Conservation (phyloP, 2,329 filamentous ascomycete species). For the Karstenula rhodostoma region DNA sequence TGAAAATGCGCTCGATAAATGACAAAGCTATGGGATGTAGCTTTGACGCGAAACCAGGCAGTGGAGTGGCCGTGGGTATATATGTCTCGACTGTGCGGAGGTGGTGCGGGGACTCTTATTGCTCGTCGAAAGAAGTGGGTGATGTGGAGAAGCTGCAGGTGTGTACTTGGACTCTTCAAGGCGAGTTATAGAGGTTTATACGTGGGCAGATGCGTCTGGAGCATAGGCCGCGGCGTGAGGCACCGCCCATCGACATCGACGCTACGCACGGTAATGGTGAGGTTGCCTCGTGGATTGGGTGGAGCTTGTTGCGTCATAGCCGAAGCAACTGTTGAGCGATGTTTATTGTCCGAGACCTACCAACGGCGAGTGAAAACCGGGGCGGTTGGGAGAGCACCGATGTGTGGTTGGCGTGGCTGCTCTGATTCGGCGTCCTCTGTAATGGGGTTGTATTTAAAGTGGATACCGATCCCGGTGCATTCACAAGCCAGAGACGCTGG, state of each 20-base stretch:
- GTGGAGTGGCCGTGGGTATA: neutral
- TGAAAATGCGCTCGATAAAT: neutral
- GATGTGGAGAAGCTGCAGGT: slow-evolving; percentile 35
- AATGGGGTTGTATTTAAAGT: slow-evolving; percentile 32
- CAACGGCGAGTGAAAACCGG: neutral
- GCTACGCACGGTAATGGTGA: slow-evolving; percentile 23
- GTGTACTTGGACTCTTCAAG: neutral
- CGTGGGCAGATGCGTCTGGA: neutral
- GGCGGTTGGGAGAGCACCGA: neutral
- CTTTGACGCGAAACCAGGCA: neutral
- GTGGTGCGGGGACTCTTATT: slow-evolving; percentile 18
- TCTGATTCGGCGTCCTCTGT: slow-evolving; percentile 21
- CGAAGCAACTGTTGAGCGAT: slow-evolving; percentile 20
- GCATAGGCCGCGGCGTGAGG: neutral
- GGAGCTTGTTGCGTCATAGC: slow-evolving; percentile 25
- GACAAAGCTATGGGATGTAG: slow-evolving; percentile 5
- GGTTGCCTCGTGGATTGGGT: slow-evolving; percentile 27
- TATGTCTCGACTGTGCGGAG: slow-evolving; percentile 2
- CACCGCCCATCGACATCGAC: slow-evolving; percentile 19
- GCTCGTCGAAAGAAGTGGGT: slow-evolving; percentile 35
- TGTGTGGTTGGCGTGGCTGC: slow-evolving; percentile 13
- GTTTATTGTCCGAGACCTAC: slow-evolving; percentile 23
- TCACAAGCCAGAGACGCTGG: slow-evolving; percentile 13
- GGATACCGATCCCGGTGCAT: slow-evolving; percentile 21
- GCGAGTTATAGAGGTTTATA: slow-evolving; percentile 30